Conservation (phyloP, 805 yeast genomes). For the Candida methanosorbosa region DNA sequence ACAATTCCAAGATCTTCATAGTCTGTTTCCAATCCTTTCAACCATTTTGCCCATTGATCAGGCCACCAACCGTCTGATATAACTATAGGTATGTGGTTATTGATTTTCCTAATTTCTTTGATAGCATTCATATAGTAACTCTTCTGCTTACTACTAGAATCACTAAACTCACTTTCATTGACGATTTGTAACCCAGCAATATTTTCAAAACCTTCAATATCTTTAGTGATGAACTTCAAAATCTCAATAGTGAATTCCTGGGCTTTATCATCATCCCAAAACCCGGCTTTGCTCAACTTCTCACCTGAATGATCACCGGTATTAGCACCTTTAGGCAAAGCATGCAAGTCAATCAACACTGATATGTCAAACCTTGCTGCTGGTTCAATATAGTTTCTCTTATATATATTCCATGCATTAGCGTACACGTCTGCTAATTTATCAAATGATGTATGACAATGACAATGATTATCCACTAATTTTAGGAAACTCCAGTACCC, state of each 20-base stretch:
- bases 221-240: conserved; percentile 53
- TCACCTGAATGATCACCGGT: conserved; percentile 80
- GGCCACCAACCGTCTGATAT: conserved; percentile 96
- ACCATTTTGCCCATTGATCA: conserved; percentile 64
- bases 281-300: conserved; percentile 44
- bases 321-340: conserved; percentile 89
- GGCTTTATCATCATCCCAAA: conserved; percentile 44
- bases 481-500: conserved; percentile 67
- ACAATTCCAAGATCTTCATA: conserved; percentile 47
- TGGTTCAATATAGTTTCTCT: conserved; percentile 37
- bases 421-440: conserved; percentile 45
- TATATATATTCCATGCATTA: conserved; percentile 66
- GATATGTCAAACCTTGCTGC: conserved; percentile 62
- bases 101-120: conserved; percentile 45
- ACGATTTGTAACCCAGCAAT: conserved; percentile 78
- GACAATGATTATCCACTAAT: conserved; percentile 40
- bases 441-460: conserved; percentile 56
- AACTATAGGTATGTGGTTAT: conserved; percentile 54
- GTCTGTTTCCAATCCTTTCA: conserved; percentile 30
- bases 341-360: conserved; percentile 80
- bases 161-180: conserved; percentile 69
- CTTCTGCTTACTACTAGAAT: conserved; percentile 42
- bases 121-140: conserved; percentile 60
- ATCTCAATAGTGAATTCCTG: conserved; percentile 39
- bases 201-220: conserved; percentile 49